A percentile compares a stretch with the other conserved stretches of the same genome.
These are phyloP conservation scores for Suhomyces coccinellae DNA, from an alignment of 1,139 yeast genomes.

Conservation along the genomic window DNA sequence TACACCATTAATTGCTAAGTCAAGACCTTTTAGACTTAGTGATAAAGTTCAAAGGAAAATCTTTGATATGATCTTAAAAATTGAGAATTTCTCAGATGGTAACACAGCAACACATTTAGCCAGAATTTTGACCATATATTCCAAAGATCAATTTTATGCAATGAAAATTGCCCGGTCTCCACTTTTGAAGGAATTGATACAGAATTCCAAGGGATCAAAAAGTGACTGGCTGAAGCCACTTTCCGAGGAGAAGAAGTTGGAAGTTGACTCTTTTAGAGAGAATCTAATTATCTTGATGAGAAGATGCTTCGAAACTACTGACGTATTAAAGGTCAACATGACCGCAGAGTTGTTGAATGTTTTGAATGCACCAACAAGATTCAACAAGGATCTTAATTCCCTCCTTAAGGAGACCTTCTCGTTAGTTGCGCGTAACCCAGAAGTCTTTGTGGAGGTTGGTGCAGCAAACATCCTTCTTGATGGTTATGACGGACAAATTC, in stretches of 20 bases:
- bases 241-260: slow-evolving; percentile 11
- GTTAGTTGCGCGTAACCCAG: slow-evolving; percentile 60
- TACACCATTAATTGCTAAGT: slow-evolving; percentile 17
- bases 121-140: slow-evolving; percentile 53
- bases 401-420: slow-evolving; percentile 57
- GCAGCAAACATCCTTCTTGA: slow-evolving; percentile 50
- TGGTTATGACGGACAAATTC: slow-evolving; percentile 42
- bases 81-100: slow-evolving; percentile 41
- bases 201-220: slow-evolving; percentile 15
- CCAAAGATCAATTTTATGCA: slow-evolving; percentile 46
- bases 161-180: slow-evolving; percentile 45
- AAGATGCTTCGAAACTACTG: slow-evolving; percentile 66
- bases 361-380: slow-evolving; percentile 29
- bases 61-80: slow-evolving; percentile 42
- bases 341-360: slow-evolving; percentile 45
- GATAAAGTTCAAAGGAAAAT: slow-evolving; percentile 32
- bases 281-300: slow-evolving; percentile 52
- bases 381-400: slow-evolving; percentile 48
- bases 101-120: slow-evolving; percentile 53
- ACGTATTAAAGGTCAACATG: slow-evolving; percentile 51
- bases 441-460: slow-evolving; percentile 53
- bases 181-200: slow-evolving; percentile 23
- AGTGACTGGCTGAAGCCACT: background rate
- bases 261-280: slow-evolving; percentile 18
- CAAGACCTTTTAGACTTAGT: slow-evolving; percentile 24